phyloP scores from a whole-genome alignment of 2,329 filamentous ascomycete species.

The Neonectria faginata region DNA sequence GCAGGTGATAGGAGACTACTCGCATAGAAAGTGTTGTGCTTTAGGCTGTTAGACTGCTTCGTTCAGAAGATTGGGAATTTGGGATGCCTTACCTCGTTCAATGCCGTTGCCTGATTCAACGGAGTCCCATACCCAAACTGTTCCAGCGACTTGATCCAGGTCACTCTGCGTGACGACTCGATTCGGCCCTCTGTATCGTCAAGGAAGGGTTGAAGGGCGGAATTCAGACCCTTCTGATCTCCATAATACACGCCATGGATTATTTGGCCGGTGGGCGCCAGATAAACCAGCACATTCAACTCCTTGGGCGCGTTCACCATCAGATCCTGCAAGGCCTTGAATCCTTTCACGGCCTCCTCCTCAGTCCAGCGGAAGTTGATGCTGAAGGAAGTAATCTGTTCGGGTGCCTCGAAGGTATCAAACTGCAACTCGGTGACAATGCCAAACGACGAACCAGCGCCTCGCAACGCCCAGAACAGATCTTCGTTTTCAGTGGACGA shows the following conservation, averaged over 20 bases:
- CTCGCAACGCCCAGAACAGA: slow-evolving; percentile 47
- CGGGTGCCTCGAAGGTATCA: slow-evolving; percentile 41
- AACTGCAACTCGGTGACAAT: slow-evolving; percentile 47
- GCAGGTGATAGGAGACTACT: slow-evolving; percentile 45
- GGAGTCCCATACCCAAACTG: slow-evolving; percentile 31
- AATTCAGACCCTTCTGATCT: slow-evolving; percentile 22
- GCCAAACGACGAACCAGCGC: slow-evolving; percentile 48
- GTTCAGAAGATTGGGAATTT: too few species aligned
- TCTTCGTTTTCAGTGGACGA: slow-evolving; percentile 39
- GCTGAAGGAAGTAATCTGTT: slow-evolving; percentile 26
- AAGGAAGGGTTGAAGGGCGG: slow-evolving; percentile 32
- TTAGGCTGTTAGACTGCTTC: slow-evolving; percentile 7
- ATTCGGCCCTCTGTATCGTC: slow-evolving; percentile 23
- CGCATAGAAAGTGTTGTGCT: slow-evolving; percentile 47
- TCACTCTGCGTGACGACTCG: slow-evolving; percentile 19
- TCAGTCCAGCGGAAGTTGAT: slow-evolving; percentile 36
- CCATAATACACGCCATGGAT: slow-evolving; percentile 49
- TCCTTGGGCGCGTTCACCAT: slow-evolving; percentile 38
- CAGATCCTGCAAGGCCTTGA: slow-evolving; percentile 44
- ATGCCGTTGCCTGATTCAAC: slow-evolving; percentile 40
- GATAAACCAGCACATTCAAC: slow-evolving; percentile 45
- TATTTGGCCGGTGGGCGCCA: slow-evolving; percentile 28
- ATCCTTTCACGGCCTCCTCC: slow-evolving; percentile 28
- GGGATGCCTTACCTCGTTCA: slow-evolving; percentile 33
- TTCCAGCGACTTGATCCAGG: slow-evolving; percentile 44